Conservation (phyloP, 1,284 basidiomycete genomes). For the Rhizoctonia solani region DNA sequence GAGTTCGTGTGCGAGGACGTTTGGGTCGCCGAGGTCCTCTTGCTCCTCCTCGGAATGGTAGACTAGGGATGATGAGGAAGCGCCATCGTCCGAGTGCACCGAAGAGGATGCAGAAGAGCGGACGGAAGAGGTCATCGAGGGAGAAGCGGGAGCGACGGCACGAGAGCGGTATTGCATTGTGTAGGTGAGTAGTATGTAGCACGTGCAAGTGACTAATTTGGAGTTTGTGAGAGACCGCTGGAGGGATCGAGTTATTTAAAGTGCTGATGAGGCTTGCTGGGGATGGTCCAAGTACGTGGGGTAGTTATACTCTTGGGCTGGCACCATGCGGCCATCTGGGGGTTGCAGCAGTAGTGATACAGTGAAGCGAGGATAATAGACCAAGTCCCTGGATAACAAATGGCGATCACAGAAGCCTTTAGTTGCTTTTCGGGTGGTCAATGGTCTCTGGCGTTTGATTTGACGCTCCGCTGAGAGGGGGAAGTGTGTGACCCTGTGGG, state of each 20-base stretch:
- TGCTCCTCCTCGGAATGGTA: conserved; percentile 32
- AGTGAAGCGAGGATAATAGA: conserved; percentile 28
- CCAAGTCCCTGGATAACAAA: conserved; percentile 19
- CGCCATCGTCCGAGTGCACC: conserved; percentile 10
- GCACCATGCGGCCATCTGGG: conserved; percentile 14
- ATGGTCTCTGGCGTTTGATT: background rate
- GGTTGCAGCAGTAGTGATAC: conserved; percentile 26
- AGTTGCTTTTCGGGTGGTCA: conserved; percentile 18
- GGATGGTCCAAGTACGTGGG: conserved; percentile 15
- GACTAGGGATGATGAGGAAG: conserved; percentile 22
- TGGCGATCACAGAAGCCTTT: conserved; percentile 26
- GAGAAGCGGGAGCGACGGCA: conserved; percentile 19
- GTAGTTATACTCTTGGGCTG: conserved; percentile 24
- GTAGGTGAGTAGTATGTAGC: conserved; percentile 3
- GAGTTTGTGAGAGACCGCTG: background rate
- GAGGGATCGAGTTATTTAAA: background rate
- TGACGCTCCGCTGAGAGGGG: conserved; percentile 14
- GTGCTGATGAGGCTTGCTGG: conserved; percentile 7
- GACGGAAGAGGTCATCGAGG: conserved; percentile 4
- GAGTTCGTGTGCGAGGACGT: conserved; percentile 29
- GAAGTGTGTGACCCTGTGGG: conserved; percentile 16
- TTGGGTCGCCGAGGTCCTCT: conserved; percentile 28
- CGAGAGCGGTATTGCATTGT: conserved; percentile 34
- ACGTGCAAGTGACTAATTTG: background rate
- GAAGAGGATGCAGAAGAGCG: conserved; percentile 21